A percentile compares a stretch with the other conserved stretches of the same genome.
These are phyloP conservation scores for Ceratonia siliqua DNA, from an alignment of 306 rosid species.

Conservation along the genomic window DNA sequence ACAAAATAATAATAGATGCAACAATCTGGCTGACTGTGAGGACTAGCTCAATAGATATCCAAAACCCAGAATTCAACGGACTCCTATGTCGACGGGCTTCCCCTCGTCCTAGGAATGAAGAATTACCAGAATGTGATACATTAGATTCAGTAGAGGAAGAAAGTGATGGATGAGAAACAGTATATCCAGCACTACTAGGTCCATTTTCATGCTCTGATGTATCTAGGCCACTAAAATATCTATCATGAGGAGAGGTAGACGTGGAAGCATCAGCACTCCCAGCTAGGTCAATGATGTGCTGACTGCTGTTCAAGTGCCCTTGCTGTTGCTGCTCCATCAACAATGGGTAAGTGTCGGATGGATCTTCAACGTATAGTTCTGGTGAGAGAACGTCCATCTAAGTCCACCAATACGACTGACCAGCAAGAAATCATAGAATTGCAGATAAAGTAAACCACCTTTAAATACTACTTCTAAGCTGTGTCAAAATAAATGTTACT, in stretches of 20 bases:
- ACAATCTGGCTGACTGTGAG: slow-evolving; percentile 84
- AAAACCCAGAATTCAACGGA: slow-evolving; percentile 87
- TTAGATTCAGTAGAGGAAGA: slow-evolving; percentile 49
- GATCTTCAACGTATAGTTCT: slow-evolving; percentile 54
- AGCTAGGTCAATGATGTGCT: slow-evolving; percentile 65
- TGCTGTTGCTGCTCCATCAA: slow-evolving; percentile 69
- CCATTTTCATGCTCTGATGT: slow-evolving; percentile 55
- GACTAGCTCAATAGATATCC: slow-evolving; percentile 88
- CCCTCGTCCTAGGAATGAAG: slow-evolving; percentile 65
- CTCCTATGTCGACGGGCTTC: slow-evolving; percentile 78
- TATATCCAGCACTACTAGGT: slow-evolving; percentile 39
- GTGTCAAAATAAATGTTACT: slow-evolving; percentile 29
- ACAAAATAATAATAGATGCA: slow-evolving; percentile 76
- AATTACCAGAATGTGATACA: slow-evolving; percentile 67
- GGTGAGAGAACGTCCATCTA: slow-evolving; percentile 64
- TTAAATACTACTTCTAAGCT: slow-evolving; percentile 32
- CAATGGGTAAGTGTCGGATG: slow-evolving; percentile 38
- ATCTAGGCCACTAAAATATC: slow-evolving; percentile 48
- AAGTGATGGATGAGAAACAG: slow-evolving; percentile 46
- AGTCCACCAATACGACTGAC: slow-evolving; percentile 44
- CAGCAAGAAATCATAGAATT: slow-evolving; percentile 44
- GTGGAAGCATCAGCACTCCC: slow-evolving; percentile 55
- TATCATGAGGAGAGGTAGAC: slow-evolving; percentile 56
- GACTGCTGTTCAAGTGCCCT: slow-evolving; percentile 38
- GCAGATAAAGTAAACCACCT: slow-evolving; percentile 19